Conservation (phyloP, 768 basidiomycete species). For the Gymnopilus dilepis region DNA sequence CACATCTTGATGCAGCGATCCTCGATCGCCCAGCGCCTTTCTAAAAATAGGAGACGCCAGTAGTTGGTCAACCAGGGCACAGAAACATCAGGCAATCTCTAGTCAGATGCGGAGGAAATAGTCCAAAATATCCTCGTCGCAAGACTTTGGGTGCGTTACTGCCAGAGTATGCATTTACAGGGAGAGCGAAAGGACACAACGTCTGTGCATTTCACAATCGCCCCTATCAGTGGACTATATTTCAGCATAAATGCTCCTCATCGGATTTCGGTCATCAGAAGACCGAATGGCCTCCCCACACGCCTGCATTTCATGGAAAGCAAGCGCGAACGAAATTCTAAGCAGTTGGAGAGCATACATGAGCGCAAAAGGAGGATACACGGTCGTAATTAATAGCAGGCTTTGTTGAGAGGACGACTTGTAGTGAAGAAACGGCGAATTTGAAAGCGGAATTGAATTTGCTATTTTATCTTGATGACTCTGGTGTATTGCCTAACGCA, state of each 20-base stretch:
- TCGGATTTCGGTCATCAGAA: background rate
- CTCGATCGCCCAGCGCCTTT: slow-evolving; percentile 1
- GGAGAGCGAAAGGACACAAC: background rate
- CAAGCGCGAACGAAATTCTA: too few species aligned
- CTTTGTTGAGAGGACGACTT: too few species aligned
- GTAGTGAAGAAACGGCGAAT: too few species aligned
- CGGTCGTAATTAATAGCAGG: too few species aligned
- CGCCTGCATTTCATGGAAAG: too few species aligned
- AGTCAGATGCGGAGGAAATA: background rate
- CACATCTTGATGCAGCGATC: slow-evolving; percentile 1
- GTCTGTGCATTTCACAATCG: background rate
- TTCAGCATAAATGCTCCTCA: background rate
- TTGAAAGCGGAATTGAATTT: background rate
- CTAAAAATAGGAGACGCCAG: background rate
- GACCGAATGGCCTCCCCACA: background rate
- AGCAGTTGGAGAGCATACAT: too few species aligned
- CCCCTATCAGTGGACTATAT: slow-evolving; percentile 1
- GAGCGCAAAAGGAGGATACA: too few species aligned
- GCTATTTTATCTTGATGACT: background rate
- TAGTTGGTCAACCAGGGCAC: background rate
- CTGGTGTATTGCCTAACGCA: background rate
- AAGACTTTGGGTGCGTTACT: too few species aligned
- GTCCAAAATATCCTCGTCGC: too few species aligned
- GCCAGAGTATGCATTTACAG: too few species aligned
- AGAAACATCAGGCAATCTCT: background rate